Evolutionary conservation across 768 basidiomycete genomes (phyloP).

Genomic region (Amyloporia xantha): DNA sequence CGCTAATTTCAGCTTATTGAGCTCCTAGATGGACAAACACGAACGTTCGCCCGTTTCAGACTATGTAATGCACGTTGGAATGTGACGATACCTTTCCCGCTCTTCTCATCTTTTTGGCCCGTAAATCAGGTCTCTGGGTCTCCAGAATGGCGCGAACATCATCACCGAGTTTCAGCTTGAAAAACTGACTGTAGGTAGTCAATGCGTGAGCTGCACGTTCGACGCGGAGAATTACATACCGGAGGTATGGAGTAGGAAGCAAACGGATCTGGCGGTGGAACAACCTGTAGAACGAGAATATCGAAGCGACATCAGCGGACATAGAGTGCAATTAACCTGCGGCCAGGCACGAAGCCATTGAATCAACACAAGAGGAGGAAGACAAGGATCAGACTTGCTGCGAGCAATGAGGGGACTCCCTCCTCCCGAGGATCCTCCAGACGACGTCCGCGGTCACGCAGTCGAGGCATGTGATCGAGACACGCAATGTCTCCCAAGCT

Average conservation of each 20-base stretch:
- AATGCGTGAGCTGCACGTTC: not conserved
- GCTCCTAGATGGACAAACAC: conserved; percentile 34
- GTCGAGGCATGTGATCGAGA: too few species aligned
- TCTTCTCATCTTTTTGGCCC: conserved; percentile 38
- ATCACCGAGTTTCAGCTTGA: conserved; percentile 49
- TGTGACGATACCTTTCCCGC: conserved; percentile 40
- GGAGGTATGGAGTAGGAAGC: conserved; percentile 42
- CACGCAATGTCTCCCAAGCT: too few species aligned
- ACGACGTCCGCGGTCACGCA: too few species aligned
- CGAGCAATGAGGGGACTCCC: too few species aligned
- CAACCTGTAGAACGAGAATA: conserved; percentile 31
- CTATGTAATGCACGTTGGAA: too few species aligned
- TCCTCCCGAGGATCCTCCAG: too few species aligned
- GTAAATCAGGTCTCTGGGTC: conserved; percentile 27
- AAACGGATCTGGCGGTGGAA: conserved; percentile 35
- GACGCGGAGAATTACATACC: conserved; percentile 24
- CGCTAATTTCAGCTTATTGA: conserved; percentile 46
- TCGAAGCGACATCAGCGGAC: not conserved
- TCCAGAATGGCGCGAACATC: conserved; percentile 46
- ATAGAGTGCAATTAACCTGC: too few species aligned
- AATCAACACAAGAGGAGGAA: too few species aligned
- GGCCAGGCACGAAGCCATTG: too few species aligned
- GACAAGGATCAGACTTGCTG: too few species aligned
- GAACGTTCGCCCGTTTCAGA: not conserved
- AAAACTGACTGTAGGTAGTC: conserved; percentile 47